Percentiles rank a stretch among this genome's conserved stretches.
These are phyloP conservation scores for Striga asiatica DNA, from an alignment of 257 asterid species.

Conservation along the genomic window DNA sequence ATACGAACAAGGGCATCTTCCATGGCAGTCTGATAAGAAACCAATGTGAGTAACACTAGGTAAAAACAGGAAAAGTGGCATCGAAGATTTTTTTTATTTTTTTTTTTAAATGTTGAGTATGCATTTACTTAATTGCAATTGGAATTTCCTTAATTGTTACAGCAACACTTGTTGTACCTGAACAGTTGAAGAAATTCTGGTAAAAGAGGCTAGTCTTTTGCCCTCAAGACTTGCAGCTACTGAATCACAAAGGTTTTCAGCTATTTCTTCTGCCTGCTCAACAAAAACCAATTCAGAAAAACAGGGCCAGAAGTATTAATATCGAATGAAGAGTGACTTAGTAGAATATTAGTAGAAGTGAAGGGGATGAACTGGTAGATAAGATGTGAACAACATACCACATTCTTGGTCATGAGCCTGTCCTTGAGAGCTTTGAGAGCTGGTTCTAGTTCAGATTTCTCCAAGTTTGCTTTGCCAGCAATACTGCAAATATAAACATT, in stretches of 20 bases:
- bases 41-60: not conserved
- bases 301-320: not conserved
- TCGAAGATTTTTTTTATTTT: not conserved
- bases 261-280: slow-evolving; percentile 93
- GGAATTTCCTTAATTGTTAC: not conserved
- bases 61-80: not conserved
- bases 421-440: slow-evolving; percentile 95
- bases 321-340: not conserved
- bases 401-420: slow-evolving; percentile 97
- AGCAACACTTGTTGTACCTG: slow-evolving; percentile 40
- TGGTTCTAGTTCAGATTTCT: slow-evolving; percentile 78
- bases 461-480: slow-evolving; percentile 89
- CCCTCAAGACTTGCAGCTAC: slow-evolving; percentile 98
- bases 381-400: slow-evolving; percentile 9
- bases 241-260: slow-evolving; percentile 93
- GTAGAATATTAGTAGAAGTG: not conserved
- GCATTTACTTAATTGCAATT: not conserved
- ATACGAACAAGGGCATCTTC: slow-evolving; percentile 98
- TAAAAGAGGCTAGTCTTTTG: slow-evolving; percentile 75
- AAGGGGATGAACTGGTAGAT: not conserved
- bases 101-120: not conserved
- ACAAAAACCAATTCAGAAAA: slow-evolving; percentile 14
- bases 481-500: not conserved
- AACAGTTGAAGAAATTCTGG: slow-evolving; percentile 86
- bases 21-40: slow-evolving; percentile 65